Evolutionary conservation across 495 filamentous ascomycete genomes (phyloP), one percentile per base, ranked within the genome.

Genomic region (Parmelia sp.): DNA sequence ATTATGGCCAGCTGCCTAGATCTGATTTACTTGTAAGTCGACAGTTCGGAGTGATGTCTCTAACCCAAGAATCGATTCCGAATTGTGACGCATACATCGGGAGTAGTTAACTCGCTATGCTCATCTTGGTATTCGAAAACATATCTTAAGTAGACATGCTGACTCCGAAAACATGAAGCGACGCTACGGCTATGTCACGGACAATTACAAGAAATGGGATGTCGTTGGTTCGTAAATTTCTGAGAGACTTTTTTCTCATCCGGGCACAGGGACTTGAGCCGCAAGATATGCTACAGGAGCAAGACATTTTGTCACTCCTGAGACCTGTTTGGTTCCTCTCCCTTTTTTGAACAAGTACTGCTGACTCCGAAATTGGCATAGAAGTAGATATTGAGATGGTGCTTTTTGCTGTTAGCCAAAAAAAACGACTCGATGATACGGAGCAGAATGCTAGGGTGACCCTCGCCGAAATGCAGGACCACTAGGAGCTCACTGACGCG

Each of bases 121-220:
- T 51, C 5, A 14, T 51, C 23, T 51, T 29, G 9, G 12, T 11
- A 25, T 10, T 25, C n/a, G 35, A 29, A 1, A 29, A 12, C 29
- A 12, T 4, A 51, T 27, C 25, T 29, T 29, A 6, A 51, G 14
- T 15, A 23, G 4, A 4, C 12, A 51, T 51, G 47, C 47, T 51
- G 15, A 49, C 45, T 49, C 21, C 42, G 23, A 49, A 9, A 25
- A 25, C 11, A 12, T 23, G 1, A 11, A 49, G 47, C 82, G 93
- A 25, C 80, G 93, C 31, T 97, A 96, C 69, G 93, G 93, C 10
- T 97, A 96, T 68, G 85, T 93, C 17, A 95, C 91, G 3, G 74
- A 80, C 36, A 85, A 86, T 61, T 94, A 96, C 68, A 77, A 84
- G 21, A 74, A 82, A 36, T 90, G 87, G 71, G 92, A 97, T 71